These are phyloP conservation scores for Pneumocystis jirovecii DNA, from an alignment of 1,139 yeast species.

Conservation along the genomic window DNA sequence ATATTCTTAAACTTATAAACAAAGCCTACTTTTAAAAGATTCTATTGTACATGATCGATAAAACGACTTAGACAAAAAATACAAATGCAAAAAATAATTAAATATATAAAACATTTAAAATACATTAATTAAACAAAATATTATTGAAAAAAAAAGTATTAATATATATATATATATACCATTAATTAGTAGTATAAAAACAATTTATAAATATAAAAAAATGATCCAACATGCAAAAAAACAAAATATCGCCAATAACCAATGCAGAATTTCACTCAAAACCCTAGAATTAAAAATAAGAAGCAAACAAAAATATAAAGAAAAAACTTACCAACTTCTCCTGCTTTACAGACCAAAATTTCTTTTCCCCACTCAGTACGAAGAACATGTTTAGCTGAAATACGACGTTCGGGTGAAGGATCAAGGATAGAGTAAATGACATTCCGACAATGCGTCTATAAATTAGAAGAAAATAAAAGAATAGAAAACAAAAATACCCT, in stretches of 20 bases:
- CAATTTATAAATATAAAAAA: not conserved
- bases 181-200: not conserved
- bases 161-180: not conserved
- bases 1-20: not conserved
- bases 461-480: not conserved
- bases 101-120: not conserved
- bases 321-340: slow-evolving; percentile 26
- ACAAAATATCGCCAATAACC: not conserved
- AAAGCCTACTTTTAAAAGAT: too few relatives aligned
- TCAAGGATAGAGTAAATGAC: slow-evolving; percentile 85
- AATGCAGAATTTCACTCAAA: not conserved
- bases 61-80: not conserved
- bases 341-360: slow-evolving; percentile 62
- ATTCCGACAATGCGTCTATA: slow-evolving; percentile 55
- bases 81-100: not conserved
- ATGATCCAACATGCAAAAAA: not conserved
- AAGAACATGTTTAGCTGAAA: slow-evolving; percentile 73
- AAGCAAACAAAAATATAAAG: not conserved
- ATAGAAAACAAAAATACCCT: slow-evolving; percentile 23
- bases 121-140: not conserved
- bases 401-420: slow-evolving; percentile 72
- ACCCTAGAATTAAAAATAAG: not conserved
- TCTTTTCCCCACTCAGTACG: slow-evolving; percentile 95
- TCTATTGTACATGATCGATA: too few relatives aligned
- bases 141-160: not conserved